Evolutionary conservation across 2,329 filamentous ascomycete species (phyloP), one percentile per base, ranked within the genome.

Genomic region (Talaromyces sp.): DNA sequence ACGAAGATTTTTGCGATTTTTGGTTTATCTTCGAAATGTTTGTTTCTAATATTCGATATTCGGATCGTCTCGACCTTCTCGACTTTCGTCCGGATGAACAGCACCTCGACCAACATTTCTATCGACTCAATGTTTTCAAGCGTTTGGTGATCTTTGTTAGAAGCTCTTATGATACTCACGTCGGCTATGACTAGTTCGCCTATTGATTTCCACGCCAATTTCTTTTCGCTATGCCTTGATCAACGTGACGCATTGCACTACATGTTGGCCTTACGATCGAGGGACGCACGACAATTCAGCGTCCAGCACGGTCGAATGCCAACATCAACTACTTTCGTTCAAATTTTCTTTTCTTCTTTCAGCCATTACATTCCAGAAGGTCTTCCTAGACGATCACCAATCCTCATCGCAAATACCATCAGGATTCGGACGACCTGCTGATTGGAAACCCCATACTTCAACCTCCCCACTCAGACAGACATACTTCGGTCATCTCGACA

Each of bases 1-100:
- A 68, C 49, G 63, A 68, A 67, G 58, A 67, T 58, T n/a, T 67
- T 65, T 58, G 58, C 58, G n/a, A 62, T 58, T 67, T 64, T 67
- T 62, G 59, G 45, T 66, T 67, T 60, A 59, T 65, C 51, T 58
- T 67, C 59, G 56, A 61, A 47, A 56, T 67, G 36, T 63, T 53
- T 60, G 31, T 53, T 13, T 34, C 31, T 58, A 63, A 63, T 58
- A 27, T 40, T 67, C 19, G 25, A 60, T 49, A 47, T 22, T 34
- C 25, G 34, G 13, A 61, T n/a, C n/a, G n/a, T n/a, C n/a, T n/a
- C n/a, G n/a, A 13, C 38, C 13, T 25, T 45, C 47, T 27, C 38
- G 49, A 56, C 54, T 36, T 47, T 29, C 54, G 19, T 43, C 56
- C 53, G 43, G 34, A 66, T 51, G 53, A 53, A 63, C 36, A 51